phyloP scores from a whole-genome alignment of 306 rosid genomes.

The Pterocarpus santalinus region DNA sequence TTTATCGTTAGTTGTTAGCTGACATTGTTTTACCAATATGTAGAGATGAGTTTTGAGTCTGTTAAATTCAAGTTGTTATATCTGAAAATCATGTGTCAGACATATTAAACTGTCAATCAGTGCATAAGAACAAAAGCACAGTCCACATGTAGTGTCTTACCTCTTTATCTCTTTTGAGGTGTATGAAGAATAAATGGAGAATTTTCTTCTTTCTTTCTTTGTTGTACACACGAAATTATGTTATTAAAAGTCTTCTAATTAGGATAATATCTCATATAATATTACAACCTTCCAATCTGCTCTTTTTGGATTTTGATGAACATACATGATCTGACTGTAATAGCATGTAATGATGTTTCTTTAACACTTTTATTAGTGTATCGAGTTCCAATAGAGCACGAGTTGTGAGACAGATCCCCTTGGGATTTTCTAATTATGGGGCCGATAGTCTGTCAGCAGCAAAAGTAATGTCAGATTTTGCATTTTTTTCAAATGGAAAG shows the following conservation, averaged over 20 bases:
- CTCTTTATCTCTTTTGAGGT: background rate
- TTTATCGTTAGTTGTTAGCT: background rate
- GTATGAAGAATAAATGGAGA: background rate
- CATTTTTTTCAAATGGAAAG: background rate
- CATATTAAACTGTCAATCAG: background rate
- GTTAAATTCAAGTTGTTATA: slow-evolving; percentile 10
- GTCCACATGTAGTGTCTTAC: background rate
- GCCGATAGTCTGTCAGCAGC: slow-evolving; percentile 27
- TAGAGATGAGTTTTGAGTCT: background rate
- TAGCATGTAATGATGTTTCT: slow-evolving; percentile 41
- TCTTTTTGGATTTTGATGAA: slow-evolving; percentile 37
- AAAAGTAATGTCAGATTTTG: slow-evolving; percentile 22
- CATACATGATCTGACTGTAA: slow-evolving; percentile 31
- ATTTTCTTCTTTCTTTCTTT: slow-evolving; percentile 14
- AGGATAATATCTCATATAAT: background rate
- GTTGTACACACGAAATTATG: background rate
- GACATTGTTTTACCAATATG: background rate
- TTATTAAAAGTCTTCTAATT: background rate
- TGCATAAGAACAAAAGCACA: background rate
- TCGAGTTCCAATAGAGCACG: slow-evolving; percentile 50
- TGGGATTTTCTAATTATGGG: slow-evolving; percentile 43
- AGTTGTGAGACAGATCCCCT: slow-evolving; percentile 12
- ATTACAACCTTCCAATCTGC: background rate
- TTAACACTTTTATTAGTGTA: slow-evolving; percentile 40
- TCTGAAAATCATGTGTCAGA: slow-evolving; percentile 27